Evolutionary conservation across 768 basidiomycete species (phyloP).

Genomic region (Pseudohyphozyma bogoriensis): DNA sequence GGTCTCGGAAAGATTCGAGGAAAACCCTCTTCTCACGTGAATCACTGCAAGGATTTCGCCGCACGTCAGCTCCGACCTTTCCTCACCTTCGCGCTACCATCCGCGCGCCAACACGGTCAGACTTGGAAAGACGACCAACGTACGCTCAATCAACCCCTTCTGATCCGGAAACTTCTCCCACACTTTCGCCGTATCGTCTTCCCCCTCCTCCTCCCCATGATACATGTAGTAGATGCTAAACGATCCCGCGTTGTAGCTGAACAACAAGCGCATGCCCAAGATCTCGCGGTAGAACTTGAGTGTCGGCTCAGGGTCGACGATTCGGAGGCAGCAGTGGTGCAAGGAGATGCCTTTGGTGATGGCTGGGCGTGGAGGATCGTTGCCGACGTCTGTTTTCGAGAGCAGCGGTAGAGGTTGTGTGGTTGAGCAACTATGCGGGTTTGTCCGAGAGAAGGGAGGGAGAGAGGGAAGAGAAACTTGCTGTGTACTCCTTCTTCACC

Average conservation of each 20-base stretch:
- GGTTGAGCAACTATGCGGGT: not conserved
- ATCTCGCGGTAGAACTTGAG: conserved; percentile 22
- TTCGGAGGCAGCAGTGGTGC: conserved; percentile 21
- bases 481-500: conserved; percentile 9
- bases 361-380: conserved; percentile 10
- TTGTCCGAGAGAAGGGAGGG: not conserved
- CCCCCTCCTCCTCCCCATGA: conserved; percentile 22
- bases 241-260: conserved; percentile 22
- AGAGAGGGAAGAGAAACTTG: not conserved
- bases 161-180: conserved; percentile 22
- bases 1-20: not conserved
- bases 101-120: too few species aligned
- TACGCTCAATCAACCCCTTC: conserved; percentile 24
- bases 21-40: conserved; percentile 2
- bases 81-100: not conserved
- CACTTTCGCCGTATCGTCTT: conserved; percentile 22
- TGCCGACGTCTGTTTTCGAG: conserved; percentile 21
- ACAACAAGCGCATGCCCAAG: conserved; percentile 19
- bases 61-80: not conserved
- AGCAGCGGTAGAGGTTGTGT: too few species aligned
- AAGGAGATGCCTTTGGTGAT: conserved; percentile 18
- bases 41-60: conserved; percentile 2
- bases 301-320: conserved; percentile 20
- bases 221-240: conserved; percentile 26
- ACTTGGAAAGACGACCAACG: not conserved